Percentiles rank a stretch among this genome's conserved stretches.
These are phyloP conservation scores for Fusarium falciforme DNA, from an alignment of 2,329 filamentous ascomycete species.

Conservation along the genomic window DNA sequence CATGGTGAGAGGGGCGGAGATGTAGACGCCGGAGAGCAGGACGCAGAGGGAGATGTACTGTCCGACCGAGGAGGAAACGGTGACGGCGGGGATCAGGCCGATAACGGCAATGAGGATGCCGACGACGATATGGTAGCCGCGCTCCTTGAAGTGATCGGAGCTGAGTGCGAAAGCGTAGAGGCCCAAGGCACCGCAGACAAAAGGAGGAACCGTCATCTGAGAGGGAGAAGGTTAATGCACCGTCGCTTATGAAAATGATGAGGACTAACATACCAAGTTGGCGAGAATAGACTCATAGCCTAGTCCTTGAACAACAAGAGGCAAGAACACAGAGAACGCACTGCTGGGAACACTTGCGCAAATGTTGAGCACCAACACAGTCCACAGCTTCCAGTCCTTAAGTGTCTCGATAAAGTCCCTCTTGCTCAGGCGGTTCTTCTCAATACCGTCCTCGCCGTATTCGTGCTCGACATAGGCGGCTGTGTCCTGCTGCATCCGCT, in stretches of 20 bases:
- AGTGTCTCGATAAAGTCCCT: slow-evolving; percentile 42
- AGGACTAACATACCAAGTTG: slow-evolving; percentile 32
- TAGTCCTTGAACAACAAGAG: slow-evolving; percentile 42
- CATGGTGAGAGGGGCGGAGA: slow-evolving; percentile 42
- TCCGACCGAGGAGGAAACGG: slow-evolving; percentile 32
- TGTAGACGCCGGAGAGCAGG: slow-evolving; percentile 42
- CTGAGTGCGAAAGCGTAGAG: slow-evolving; percentile 43
- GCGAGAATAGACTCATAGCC: slow-evolving; percentile 44
- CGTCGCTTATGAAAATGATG: neutral
- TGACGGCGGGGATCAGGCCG: slow-evolving; percentile 42
- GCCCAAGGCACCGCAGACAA: slow-evolving; percentile 42
- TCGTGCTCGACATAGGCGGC: slow-evolving; percentile 41
- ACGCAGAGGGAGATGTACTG: slow-evolving; percentile 42
- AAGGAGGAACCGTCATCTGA: slow-evolving; percentile 44
- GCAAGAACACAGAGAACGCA: slow-evolving; percentile 44
- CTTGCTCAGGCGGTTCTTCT: slow-evolving; percentile 36
- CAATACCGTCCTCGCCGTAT: slow-evolving; percentile 42
- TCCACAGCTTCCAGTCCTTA: slow-evolving; percentile 45
- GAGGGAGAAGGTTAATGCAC: slow-evolving; percentile 1
- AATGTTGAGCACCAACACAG: slow-evolving; percentile 41
- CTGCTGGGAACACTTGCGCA: slow-evolving; percentile 44
- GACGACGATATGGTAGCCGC: slow-evolving; percentile 41
- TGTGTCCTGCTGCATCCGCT: slow-evolving; percentile 39
- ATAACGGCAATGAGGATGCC: slow-evolving; percentile 38
- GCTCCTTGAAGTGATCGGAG: slow-evolving; percentile 41